Percentiles rank a stretch among this genome's conserved stretches.
Conservation (phyloP, 2,329 filamentous ascomycete genomes). For the Coniella lustricola region DNA sequence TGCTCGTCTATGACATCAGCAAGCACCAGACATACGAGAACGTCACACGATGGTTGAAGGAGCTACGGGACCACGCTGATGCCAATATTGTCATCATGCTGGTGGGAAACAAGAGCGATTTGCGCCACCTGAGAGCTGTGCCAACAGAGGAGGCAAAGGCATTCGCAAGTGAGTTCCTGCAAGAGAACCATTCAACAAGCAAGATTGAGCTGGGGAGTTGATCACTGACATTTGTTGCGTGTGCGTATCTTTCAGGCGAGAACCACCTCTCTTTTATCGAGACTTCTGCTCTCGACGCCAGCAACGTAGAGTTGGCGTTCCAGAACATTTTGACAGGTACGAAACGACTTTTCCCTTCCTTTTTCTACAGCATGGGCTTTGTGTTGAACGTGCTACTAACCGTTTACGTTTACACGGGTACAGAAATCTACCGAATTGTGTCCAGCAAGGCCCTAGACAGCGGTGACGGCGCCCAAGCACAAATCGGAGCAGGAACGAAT, state of each 20-base stretch:
- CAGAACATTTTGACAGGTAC: constrained; percentile 98
- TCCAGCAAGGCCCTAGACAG: constrained; percentile 95
- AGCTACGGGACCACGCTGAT: constrained; percentile 94
- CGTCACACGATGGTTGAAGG: constrained; percentile 97
- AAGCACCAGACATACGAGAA: constrained; percentile 99
- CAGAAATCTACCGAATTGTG: constrained; percentile 99
- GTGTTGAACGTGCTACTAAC: constrained; percentile 4
- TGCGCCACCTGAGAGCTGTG: constrained; percentile 93
- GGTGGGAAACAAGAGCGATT: constrained; percentile 99
- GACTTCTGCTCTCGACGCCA: constrained; percentile 95
- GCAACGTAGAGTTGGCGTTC: constrained; percentile 98
- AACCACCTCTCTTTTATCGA: constrained; percentile 99
- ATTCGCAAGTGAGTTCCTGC: constrained; percentile 68
- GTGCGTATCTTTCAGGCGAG: constrained; percentile 80
- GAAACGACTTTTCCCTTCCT: constrained; percentile 22
- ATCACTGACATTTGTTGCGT: too few species aligned
- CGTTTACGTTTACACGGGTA: constrained; percentile 5
- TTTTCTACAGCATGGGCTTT: not conserved
- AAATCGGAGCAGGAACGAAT: constrained; percentile 71
- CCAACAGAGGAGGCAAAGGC: constrained; percentile 96
- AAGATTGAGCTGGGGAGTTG: too few species aligned
- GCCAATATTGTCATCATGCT: constrained; percentile 99
- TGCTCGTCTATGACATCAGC: constrained; percentile 99
- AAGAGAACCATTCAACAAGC: not conserved
- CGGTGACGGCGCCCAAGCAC: constrained; percentile 72